phyloP scores from a whole-genome alignment of 257 asterid species.

The Euphrasia confusa region DNA sequence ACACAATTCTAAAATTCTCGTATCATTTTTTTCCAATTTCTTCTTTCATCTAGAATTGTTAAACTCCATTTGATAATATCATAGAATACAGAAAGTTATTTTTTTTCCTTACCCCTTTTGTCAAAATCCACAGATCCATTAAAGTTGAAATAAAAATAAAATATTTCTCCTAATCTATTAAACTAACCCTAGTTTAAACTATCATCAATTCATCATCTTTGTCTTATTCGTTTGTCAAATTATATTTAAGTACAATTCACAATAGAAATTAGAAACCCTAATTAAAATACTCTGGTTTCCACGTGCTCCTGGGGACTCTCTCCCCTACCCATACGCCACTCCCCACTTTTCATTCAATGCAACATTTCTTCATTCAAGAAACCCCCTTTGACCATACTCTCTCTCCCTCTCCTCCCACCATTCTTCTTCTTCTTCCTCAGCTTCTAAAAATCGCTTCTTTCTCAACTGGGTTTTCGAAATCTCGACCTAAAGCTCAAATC shows the following conservation, averaged over 20 bases:
- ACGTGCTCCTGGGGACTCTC: background rate
- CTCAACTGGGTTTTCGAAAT: background rate
- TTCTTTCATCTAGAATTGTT: no score
- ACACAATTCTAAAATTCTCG: no score
- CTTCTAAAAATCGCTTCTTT: background rate
- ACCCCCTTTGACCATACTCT: background rate
- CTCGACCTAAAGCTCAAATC: constrained; percentile 3
- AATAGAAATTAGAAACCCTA: background rate
- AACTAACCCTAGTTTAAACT: no score
- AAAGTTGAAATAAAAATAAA: no score
- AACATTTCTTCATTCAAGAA: background rate
- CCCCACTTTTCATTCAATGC: background rate
- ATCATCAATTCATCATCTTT: background rate
- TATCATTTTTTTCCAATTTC: no score
- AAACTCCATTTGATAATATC: no score
- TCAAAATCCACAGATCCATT: no score
- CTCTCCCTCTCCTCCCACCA: background rate
- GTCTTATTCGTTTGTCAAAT: background rate
- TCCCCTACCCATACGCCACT: background rate
- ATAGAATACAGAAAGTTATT: no score
- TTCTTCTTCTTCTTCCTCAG: background rate
- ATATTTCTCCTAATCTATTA: no score
- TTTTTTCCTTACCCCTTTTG: no score
- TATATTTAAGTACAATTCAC: no score
- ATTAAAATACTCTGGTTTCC: background rate